Percentiles rank a stretch among this genome's conserved stretches.
These are phyloP conservation scores for Backusella luteola DNA, from an alignment of 192 early-diverging fungal genomes.

Conservation along the genomic window DNA sequence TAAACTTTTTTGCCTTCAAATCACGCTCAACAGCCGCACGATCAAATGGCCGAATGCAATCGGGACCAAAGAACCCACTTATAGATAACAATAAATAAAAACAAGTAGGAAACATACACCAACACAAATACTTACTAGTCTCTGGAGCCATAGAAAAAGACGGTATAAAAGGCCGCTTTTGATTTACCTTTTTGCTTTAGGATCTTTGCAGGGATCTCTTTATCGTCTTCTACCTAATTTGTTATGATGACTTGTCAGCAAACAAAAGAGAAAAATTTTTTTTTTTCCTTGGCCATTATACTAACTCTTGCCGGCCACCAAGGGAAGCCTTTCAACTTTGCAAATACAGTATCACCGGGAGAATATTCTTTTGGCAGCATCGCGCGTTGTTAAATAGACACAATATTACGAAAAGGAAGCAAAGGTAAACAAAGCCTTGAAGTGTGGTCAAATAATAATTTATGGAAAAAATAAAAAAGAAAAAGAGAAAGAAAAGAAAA, in stretches of 20 bases:
- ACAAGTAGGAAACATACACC: background rate
- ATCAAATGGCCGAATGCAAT: slow-evolving; percentile 38
- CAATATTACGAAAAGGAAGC: background rate
- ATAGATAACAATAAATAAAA: background rate
- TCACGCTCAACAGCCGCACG: slow-evolving; percentile 27
- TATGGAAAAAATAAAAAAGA: slow-evolving; percentile 8
- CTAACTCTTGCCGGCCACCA: slow-evolving; percentile 67
- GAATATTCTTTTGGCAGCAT: slow-evolving; percentile 32
- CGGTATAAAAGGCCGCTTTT: slow-evolving; percentile 36
- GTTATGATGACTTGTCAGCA: background rate
- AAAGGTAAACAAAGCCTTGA: background rate
- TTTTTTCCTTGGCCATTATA: background rate
- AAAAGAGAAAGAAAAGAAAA: slow-evolving; percentile 1
- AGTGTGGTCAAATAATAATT: background rate
- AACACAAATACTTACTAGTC: slow-evolving; percentile 41
- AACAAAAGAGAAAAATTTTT: background rate
- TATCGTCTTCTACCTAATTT: slow-evolving; percentile 41
- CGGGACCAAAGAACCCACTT: slow-evolving; percentile 43
- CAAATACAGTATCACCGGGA: slow-evolving; percentile 54
- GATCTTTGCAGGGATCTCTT: slow-evolving; percentile 34
- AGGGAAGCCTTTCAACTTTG: slow-evolving; percentile 58
- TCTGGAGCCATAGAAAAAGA: slow-evolving; percentile 42
- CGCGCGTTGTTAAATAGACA: background rate
- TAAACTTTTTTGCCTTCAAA: slow-evolving; percentile 43
- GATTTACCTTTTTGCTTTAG: slow-evolving; percentile 40